Conservation (phyloP, 2,329 filamentous ascomycete genomes). For the Alternaria conjuncta region DNA sequence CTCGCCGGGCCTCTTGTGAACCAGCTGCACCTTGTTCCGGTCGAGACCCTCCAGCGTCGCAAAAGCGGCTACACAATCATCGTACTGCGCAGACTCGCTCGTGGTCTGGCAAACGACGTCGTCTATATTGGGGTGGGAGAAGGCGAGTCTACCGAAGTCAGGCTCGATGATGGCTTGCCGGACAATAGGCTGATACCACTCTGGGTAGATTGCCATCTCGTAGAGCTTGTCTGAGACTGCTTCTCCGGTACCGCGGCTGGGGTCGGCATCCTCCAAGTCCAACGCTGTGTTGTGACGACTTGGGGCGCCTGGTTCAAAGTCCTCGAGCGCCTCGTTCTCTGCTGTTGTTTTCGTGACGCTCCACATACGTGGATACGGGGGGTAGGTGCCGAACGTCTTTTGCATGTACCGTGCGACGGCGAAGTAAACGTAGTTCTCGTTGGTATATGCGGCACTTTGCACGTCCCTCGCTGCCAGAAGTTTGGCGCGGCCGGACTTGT, state of each 20-base stretch:
- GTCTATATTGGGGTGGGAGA: not conserved
- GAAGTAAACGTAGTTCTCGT: not conserved
- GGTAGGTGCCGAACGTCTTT: not conserved
- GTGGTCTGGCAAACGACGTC: not conserved
- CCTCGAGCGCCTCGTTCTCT: fast-evolving
- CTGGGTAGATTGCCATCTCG: not conserved
- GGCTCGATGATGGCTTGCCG: too few relatives aligned
- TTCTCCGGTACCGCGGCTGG: too few relatives aligned
- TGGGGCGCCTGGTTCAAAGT: not conserved
- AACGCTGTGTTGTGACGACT: too few relatives aligned
- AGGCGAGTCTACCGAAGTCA: not conserved
- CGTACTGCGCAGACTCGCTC: not conserved
- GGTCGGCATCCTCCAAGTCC: too few relatives aligned
- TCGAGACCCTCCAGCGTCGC: not conserved
- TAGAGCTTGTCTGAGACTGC: fast-evolving
- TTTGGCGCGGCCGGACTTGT: not conserved
- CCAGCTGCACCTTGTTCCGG: not conserved
- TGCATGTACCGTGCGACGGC: not conserved
- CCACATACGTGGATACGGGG: not conserved
- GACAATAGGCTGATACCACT: not conserved
- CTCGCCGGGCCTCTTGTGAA: not conserved
- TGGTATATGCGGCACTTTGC: too few relatives aligned
- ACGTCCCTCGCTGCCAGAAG: not conserved
- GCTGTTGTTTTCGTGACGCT: fast-evolving
- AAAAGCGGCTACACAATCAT: not conserved